Percentiles rank a stretch among this genome's conserved stretches.
These are phyloP conservation scores for Diversispora epigaea DNA, from an alignment of 192 early-diverging fungal genomes.

Conservation along the genomic window DNA sequence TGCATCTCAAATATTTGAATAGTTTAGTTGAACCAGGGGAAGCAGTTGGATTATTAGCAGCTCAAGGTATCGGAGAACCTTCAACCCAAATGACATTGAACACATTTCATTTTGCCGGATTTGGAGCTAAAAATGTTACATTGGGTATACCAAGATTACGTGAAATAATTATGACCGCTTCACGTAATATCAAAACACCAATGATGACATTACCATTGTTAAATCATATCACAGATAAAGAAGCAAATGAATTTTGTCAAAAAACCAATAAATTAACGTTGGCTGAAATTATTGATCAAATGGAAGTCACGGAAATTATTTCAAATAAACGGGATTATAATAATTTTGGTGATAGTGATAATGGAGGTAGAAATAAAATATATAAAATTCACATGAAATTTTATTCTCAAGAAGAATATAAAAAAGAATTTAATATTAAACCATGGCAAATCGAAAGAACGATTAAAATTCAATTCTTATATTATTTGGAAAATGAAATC, in stretches of 20 bases:
- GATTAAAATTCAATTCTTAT: conserved; percentile 75
- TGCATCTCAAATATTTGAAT: conserved; percentile 94
- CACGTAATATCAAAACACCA: conserved; percentile 84
- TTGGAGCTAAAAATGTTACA: conserved; percentile 97
- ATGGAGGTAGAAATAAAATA: conserved; percentile 62
- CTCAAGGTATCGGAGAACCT: conserved; percentile 97
- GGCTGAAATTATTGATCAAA: conserved; percentile 81
- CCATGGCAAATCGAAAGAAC: conserved; percentile 67
- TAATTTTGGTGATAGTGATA: conserved; percentile 16
- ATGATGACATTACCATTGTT: conserved; percentile 87
- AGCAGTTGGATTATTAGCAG: conserved; percentile 94
- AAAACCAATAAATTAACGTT: conserved; percentile 75
- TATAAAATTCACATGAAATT: conserved; percentile 81
- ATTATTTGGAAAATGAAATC: conserved; percentile 72
- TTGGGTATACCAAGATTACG: conserved; percentile 99
- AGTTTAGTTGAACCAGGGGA: conserved; percentile 97
- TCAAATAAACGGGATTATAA: conserved; percentile 48
- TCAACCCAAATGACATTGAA: conserved; percentile 99
- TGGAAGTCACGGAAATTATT: conserved; percentile 79
- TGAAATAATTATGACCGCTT: conserved; percentile 99
- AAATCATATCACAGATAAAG: conserved; percentile 61
- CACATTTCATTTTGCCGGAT: conserved; percentile 98
- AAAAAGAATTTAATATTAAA: conserved; percentile 71
- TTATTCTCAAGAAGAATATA: conserved; percentile 78
- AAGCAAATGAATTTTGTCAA: conserved; percentile 65